Evolutionary conservation across 1,139 yeast species (phyloP), one percentile per base, ranked within the genome.

Genomic region (Debaryomycetaceae sp.): DNA sequence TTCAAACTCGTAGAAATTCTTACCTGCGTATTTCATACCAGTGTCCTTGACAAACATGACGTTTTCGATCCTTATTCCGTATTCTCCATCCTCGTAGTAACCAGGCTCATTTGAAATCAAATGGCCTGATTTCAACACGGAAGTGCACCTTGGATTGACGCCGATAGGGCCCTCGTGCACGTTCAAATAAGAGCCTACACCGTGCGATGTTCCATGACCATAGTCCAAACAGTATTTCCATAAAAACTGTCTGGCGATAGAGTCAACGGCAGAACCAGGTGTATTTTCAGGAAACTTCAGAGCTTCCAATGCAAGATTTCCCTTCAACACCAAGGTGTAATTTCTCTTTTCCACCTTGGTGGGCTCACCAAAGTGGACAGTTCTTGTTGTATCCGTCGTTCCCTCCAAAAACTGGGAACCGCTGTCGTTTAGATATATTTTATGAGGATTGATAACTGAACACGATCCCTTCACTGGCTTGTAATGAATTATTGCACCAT

Each of bases 161-260:
- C 98, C 96, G 43, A 91, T 81, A 11, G 98, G 98, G 4, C 96
- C 96, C 59, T 94, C 98, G 59, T 94, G 98, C 32, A 92, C 98
- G 56, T 92, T 92, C 48, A 94, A 76, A 58, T 72, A 92, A 0
- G 95, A 74, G 4, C 97, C 98, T 38, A 94, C 81, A n/a, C 98
- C 98, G 61, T 94, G 99, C 1, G 97, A 94, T 1, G 98, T 94
- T 22, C 98, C 98, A 61, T 94, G 99, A 40, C 85, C 81, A 63
- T 92, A 94, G 63, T 94, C 97, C 41, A 92, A 71, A 1, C 97
- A 97, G 39, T 80, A 63, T 31, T 75, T 65, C 98, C 98, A 92
- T 52, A 94, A 70, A 58, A 61, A 78, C 64, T 91, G 98, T 58
- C 99, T 81, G 1, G 98, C 98, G 42, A 91, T 71, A 2, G 83